Evolutionary conservation across 2,329 filamentous ascomycete genomes (phyloP), one percentile per base, ranked within the genome.

Genomic region (Diaporthe helianthi): DNA sequence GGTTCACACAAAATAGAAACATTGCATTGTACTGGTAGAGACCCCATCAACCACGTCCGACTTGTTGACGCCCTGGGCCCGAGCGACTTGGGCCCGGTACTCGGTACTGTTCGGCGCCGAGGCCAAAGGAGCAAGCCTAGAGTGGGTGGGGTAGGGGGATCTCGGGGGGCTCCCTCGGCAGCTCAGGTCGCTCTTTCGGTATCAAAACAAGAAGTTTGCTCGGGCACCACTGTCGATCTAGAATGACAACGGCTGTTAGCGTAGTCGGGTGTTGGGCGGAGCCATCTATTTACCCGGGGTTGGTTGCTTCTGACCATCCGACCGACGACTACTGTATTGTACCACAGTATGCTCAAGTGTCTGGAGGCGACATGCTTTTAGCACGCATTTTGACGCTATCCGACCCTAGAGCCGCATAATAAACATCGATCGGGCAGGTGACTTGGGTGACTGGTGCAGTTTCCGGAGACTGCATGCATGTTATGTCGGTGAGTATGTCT

Each of bases 291-390:
- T 38, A 4, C 13, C 36, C 13, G 36, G 36, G 17, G n/a, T n/a
- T n/a, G n/a, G n/a, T n/a, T n/a, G n/a, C n/a, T n/a, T n/a, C 36
- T 41, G 58, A 29, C n/a, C 7, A 63, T 24, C 22, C 29, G 24
- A n/a, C 44, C 38, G 41, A 44, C 44, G n/a, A 22, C 44, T 49
- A 36, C 49, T 63, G n/a, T n/a, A n/a, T n/a, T n/a, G n/a, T n/a
- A n/a, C n/a, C n/a, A n/a, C n/a, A n/a, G n/a, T n/a, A n/a, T n/a
- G n/a, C n/a, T n/a, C n/a, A n/a, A n/a, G n/a, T n/a, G n/a, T 26
- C 58, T 49, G 58, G 58, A 49, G 29, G 33, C 58, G 29, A 44
- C 29, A 63, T 47, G 58, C 58, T 49, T 46, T 15, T 49, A n/a
- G n/a, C n/a, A n/a, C n/a, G 13, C 17, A 49, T 49, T n/a, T n/a